phyloP scores from a whole-genome alignment of 257 asterid species.

The Solanum corneliomulleri region DNA sequence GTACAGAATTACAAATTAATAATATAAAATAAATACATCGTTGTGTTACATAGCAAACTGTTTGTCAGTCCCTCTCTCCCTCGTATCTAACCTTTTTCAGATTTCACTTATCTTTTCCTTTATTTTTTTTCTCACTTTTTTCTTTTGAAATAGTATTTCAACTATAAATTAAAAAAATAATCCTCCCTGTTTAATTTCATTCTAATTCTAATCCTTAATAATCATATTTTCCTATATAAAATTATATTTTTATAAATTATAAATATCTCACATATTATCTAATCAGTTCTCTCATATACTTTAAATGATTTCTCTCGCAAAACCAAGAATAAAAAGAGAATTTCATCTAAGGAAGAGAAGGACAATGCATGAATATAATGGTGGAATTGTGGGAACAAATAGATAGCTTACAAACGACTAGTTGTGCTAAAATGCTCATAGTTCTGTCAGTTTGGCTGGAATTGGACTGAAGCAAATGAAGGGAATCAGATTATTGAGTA shows the following conservation, averaged over 20 bases:
- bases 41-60: too few species aligned
- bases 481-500: neutral
- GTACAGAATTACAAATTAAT: too few species aligned
- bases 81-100: too few species aligned
- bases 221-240: neutral
- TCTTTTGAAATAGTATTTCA: neutral
- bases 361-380: neutral
- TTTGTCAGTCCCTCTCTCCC: too few species aligned
- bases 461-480: neutral
- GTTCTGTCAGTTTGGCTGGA: neutral
- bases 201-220: neutral
- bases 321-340: neutral
- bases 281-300: neutral
- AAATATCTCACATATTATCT: rapidly evolving
- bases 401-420: neutral
- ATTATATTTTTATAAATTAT: neutral
- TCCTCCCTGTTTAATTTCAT: too few species aligned
- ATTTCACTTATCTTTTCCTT: neutral
- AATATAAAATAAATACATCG: too few species aligned
- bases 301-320: neutral
- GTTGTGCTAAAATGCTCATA: neutral
- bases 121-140: neutral
- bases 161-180: too few species aligned
- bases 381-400: neutral
- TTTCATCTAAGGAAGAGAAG: neutral